These are phyloP conservation scores for Boechera divaricarpa DNA, from an alignment of 345 rosid species.

Conservation along the genomic window DNA sequence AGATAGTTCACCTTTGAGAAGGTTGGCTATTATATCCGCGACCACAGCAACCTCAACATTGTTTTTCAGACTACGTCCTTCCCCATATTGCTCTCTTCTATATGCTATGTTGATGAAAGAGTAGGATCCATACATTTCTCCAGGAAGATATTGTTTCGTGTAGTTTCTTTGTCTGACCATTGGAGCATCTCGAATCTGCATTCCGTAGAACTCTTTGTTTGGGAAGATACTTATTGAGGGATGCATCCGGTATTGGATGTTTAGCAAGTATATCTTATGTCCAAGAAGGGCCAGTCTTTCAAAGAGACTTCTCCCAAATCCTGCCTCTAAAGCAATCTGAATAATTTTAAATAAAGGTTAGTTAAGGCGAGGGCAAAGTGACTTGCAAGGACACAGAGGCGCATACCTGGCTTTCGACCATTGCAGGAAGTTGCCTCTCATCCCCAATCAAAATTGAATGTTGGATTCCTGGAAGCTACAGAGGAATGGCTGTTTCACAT, in stretches of 20 bases:
- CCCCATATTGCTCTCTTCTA: constrained; percentile 42
- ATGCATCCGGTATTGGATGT: constrained; percentile 76
- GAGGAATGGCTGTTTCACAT: constrained; percentile 55
- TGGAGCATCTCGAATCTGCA: constrained; percentile 52
- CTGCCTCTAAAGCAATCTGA: constrained; percentile 53
- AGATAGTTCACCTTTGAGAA: constrained; percentile 45
- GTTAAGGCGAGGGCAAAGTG: background rate
- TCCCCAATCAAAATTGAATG: constrained; percentile 56
- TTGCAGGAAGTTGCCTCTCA: constrained; percentile 55
- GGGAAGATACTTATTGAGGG: constrained; percentile 67
- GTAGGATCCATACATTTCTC: constrained; percentile 50
- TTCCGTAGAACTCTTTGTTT: constrained; percentile 53
- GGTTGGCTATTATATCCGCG: constrained; percentile 37
- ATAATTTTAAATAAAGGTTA: background rate
- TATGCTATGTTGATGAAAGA: constrained; percentile 52
- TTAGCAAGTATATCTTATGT: constrained; percentile 56
- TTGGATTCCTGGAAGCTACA: constrained; percentile 51
- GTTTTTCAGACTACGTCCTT: constrained; percentile 47
- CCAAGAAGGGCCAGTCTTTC: constrained; percentile 59
- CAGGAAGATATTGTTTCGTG: constrained; percentile 43
- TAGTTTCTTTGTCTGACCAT: constrained; percentile 47
- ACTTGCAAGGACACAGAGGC: background rate
- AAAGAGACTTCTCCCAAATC: constrained; percentile 70
- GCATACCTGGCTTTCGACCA: constrained; percentile 53
- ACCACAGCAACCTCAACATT: constrained; percentile 52